Conservation (phyloP, 352 stramenopile genomes). For the Blastocystis sp. region DNA sequence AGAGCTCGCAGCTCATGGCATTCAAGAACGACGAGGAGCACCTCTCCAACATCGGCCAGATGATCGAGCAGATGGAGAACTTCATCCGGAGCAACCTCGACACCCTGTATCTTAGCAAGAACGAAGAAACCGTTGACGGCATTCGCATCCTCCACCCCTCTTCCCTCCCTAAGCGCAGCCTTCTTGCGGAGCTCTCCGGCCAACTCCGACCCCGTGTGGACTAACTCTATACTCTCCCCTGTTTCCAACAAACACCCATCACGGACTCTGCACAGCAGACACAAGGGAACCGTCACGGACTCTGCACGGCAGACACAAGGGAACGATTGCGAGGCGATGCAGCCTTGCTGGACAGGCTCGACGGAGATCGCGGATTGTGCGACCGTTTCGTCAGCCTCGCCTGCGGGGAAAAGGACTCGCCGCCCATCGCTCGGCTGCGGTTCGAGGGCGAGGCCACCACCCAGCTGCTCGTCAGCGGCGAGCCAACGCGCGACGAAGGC, state of each 20-base stretch:
- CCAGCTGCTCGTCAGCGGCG: too few relatives aligned
- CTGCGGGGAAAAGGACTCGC: too few relatives aligned
- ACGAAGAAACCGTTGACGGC: slow-evolving; percentile 37
- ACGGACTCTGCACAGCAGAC: neutral
- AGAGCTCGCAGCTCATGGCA: slow-evolving; percentile 16
- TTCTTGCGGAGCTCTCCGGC: slow-evolving; percentile 23
- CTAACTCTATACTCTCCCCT: neutral
- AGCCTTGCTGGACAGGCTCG: too few relatives aligned
- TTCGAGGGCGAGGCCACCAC: too few relatives aligned
- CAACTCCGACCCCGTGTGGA: neutral
- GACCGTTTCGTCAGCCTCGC: too few relatives aligned
- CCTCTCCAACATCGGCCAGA: slow-evolving; percentile 54
- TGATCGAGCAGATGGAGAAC: slow-evolving; percentile 69
- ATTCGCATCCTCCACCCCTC: slow-evolving; percentile 61
- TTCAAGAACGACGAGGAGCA: slow-evolving; percentile 35
- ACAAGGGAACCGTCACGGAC: too few relatives aligned
- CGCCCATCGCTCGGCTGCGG: too few relatives aligned
- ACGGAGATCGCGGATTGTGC: too few relatives aligned
- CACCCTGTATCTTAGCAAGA: slow-evolving; percentile 66
- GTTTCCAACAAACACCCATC: neutral
- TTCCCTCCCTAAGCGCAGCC: slow-evolving; percentile 27
- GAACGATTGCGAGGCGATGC: too few relatives aligned
- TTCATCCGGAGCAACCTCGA: slow-evolving; percentile 48
- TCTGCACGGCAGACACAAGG: too few relatives aligned
- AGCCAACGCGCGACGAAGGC: too few relatives aligned